phyloP scores from a whole-genome alignment of 441 rosid genomes.

The Brassica hybrid region DNA sequence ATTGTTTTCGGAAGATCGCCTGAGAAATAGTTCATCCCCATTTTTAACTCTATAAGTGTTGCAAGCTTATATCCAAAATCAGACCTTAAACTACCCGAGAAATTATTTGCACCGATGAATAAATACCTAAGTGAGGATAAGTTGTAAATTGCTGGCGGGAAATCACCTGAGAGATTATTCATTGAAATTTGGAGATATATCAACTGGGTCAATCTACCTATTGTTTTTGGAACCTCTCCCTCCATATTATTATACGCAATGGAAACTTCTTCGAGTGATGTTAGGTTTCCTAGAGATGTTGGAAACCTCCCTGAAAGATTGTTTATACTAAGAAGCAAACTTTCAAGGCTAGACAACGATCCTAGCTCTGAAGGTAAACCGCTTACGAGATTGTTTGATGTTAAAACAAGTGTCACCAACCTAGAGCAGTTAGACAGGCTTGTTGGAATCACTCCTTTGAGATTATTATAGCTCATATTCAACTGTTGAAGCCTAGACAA shows the following conservation, averaged over 20 bases:
- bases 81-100: constrained; percentile 15
- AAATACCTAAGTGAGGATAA: background rate
- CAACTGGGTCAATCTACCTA: background rate
- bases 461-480: constrained; percentile 19
- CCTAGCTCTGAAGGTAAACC: constrained; percentile 1
- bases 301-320: constrained; percentile 2
- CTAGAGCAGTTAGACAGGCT: background rate
- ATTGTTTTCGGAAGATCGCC: constrained; percentile 24
- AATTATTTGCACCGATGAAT: background rate
- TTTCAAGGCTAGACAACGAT: background rate
- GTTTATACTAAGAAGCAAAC: background rate
- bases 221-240: constrained; percentile 3
- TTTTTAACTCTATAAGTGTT: background rate
- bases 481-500: constrained; percentile 23
- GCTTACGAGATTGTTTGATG: background rate
- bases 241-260: background rate
- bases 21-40: background rate
- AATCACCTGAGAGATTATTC: background rate
- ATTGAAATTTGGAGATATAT: background rate
- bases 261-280: background rate
- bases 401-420: background rate
- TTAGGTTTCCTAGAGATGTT: background rate
- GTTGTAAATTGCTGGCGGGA: background rate
- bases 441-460: constrained; percentile 25
- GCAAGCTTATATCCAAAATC: background rate